These are phyloP conservation scores for Boehmeria nivea DNA, from an alignment of 306 rosid species.

Conservation along the genomic window DNA sequence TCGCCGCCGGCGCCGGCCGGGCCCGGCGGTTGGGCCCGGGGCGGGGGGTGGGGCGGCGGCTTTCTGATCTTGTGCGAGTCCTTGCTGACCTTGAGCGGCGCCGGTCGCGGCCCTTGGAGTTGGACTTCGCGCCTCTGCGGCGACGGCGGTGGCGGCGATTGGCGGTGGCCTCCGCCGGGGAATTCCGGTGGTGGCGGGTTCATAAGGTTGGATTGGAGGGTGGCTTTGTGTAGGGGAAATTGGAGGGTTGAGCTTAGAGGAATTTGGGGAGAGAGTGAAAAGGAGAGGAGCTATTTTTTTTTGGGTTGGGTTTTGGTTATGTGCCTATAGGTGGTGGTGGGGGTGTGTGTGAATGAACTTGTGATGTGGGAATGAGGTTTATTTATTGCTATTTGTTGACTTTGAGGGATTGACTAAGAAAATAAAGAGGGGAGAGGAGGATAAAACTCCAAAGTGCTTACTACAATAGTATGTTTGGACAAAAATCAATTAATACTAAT, in stretches of 20 bases:
- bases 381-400: neutral
- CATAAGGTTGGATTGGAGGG: neutral
- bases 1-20: neutral
- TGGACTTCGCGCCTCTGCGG: slow-evolving; percentile 54
- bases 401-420: slow-evolving; percentile 6
- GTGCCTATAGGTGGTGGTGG: no score
- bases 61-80: slow-evolving; percentile 72
- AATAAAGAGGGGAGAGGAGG: neutral
- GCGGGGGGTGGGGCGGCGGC: slow-evolving; percentile 51
- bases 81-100: slow-evolving; percentile 67
- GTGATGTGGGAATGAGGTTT: neutral
- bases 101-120: slow-evolving; percentile 75
- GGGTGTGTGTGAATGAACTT: neutral
- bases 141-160: slow-evolving; percentile 37
- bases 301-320: no score
- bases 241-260: neutral
- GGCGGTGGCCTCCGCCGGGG: slow-evolving; percentile 7
- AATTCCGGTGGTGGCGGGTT: neutral
- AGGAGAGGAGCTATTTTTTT: neutral
- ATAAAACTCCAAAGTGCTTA: no score
- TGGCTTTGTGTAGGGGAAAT: no score
- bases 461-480: no score
- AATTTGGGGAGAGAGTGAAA: neutral
- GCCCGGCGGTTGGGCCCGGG: neutral
- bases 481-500: no score